Percentiles rank a stretch among this genome's conserved stretches.
phyloP scores from a whole-genome alignment of 2,329 filamentous ascomycete genomes.

The Cylindrodendrum hubeiense region DNA sequence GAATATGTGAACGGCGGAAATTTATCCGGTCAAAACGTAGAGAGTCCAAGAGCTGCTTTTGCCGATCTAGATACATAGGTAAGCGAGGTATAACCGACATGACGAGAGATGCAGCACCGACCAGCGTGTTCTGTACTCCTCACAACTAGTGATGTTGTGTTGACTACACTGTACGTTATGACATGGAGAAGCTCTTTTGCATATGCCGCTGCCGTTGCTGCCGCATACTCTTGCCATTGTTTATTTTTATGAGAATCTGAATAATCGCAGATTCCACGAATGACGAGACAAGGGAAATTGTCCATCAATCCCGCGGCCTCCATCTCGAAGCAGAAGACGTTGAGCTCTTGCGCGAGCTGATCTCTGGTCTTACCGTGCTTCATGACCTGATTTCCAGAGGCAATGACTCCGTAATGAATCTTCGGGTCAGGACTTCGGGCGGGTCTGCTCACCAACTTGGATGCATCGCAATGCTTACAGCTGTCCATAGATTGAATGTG shows the following conservation, averaged over 20 bases:
- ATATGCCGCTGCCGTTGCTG: slow-evolving; percentile 46
- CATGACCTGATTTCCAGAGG: slow-evolving; percentile 50
- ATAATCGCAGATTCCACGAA: slow-evolving; percentile 54
- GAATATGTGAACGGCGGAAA: background rate
- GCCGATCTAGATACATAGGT: slow-evolving; percentile 11
- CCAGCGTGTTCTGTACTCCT: too few relatives aligned
- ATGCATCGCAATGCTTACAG: background rate
- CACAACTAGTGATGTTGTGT: too few relatives aligned
- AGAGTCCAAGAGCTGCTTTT: background rate
- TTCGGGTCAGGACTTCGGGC: background rate
- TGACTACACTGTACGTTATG: background rate
- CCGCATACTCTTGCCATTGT: slow-evolving; percentile 50
- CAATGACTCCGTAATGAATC: slow-evolving; percentile 38
- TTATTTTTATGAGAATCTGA: slow-evolving; percentile 54
- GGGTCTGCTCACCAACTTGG: background rate
- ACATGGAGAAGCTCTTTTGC: slow-evolving; percentile 29
- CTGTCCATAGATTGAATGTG: background rate
- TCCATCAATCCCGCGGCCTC: background rate
- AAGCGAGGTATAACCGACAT: too few relatives aligned
- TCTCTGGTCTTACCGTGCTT: slow-evolving; percentile 47
- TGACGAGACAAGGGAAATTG: slow-evolving; percentile 44
- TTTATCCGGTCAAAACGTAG: background rate
- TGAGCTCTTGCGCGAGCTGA: slow-evolving; percentile 27
- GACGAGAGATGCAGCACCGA: too few relatives aligned
- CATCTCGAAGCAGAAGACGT: background rate